These are phyloP conservation scores for Verticillium longisporum DNA, from an alignment of 2,329 filamentous ascomycete species.

Conservation along the genomic window DNA sequence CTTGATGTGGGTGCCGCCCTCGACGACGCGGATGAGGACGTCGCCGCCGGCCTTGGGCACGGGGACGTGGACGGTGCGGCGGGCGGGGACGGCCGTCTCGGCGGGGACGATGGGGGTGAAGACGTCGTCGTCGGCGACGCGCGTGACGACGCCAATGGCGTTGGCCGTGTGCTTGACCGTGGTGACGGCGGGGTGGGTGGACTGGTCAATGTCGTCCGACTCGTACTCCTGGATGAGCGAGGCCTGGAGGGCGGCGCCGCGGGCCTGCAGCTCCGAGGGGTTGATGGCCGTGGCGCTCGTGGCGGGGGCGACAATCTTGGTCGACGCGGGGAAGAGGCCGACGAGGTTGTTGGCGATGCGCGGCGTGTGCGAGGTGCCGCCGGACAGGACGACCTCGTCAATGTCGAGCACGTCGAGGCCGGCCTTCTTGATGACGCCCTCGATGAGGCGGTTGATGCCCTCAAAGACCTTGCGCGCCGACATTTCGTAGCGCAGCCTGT, in stretches of 20 bases:
- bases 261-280: conserved; percentile 81
- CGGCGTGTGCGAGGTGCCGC: conserved; percentile 88
- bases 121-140: conserved; percentile 50
- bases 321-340: conserved; percentile 73
- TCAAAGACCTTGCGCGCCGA: conserved; percentile 80
- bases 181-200: conserved; percentile 89
- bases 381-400: conserved; percentile 88
- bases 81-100: conserved; percentile 84
- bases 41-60: conserved; percentile 78
- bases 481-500: conserved; percentile 88
- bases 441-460: conserved; percentile 79
- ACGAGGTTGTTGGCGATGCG: conserved; percentile 79
- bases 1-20: conserved; percentile 88
- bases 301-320: conserved; percentile 73
- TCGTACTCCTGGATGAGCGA: conserved; percentile 94
- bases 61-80: conserved; percentile 72
- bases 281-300: conserved; percentile 76
- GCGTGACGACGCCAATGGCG: conserved; percentile 78
- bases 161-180: conserved; percentile 85
- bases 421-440: conserved; percentile 84
- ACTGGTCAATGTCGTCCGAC: conserved; percentile 87
- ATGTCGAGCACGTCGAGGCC: conserved; percentile 87
- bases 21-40: conserved; percentile 79
- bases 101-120: conserved; percentile 78
- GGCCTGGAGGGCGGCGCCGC: conserved; percentile 92